These are phyloP conservation scores for Brassica cretica DNA, from an alignment of 345 rosid species.

Conservation along the genomic window DNA sequence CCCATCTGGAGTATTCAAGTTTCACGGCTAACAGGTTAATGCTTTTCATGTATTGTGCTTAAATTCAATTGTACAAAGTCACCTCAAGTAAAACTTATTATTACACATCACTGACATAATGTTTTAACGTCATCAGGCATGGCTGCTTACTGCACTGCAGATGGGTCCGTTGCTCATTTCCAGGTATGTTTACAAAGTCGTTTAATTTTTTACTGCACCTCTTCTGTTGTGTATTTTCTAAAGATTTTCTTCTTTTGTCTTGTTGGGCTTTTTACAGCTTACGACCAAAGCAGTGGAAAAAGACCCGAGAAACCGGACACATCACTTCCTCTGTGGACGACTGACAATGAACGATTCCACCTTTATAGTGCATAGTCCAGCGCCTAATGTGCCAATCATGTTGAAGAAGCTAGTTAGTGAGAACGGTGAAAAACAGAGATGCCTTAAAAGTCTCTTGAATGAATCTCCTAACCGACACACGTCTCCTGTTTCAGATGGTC, in stretches of 20 bases:
- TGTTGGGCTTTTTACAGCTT: slow-evolving; percentile 46
- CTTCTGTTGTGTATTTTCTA: background rate
- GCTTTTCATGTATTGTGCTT: background rate
- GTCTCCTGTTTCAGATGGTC: slow-evolving; percentile 13
- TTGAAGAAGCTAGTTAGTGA: slow-evolving; percentile 52
- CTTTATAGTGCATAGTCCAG: slow-evolving; percentile 49
- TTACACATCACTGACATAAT: background rate
- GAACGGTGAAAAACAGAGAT: slow-evolving; percentile 40
- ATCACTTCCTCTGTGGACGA: slow-evolving; percentile 66
- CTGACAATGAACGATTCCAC: slow-evolving; percentile 55
- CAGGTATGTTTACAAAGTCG: slow-evolving; percentile 51
- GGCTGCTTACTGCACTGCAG: slow-evolving; percentile 82
- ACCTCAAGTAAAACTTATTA: background rate
- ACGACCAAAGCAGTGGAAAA: slow-evolving; percentile 72
- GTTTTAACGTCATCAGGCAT: slow-evolving; percentile 49
- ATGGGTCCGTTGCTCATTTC: slow-evolving; percentile 65
- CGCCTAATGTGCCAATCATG: slow-evolving; percentile 44
- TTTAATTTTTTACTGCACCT: background rate
- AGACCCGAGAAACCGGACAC: slow-evolving; percentile 60
- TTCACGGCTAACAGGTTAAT: slow-evolving; percentile 68
- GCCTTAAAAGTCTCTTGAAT: slow-evolving; percentile 40
- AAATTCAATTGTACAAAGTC: background rate
- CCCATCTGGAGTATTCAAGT: slow-evolving; percentile 84
- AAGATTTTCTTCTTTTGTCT: background rate
- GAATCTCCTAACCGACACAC: slow-evolving; percentile 37